Conservation (phyloP, 805 yeast species). For the Starmera amethionina region DNA sequence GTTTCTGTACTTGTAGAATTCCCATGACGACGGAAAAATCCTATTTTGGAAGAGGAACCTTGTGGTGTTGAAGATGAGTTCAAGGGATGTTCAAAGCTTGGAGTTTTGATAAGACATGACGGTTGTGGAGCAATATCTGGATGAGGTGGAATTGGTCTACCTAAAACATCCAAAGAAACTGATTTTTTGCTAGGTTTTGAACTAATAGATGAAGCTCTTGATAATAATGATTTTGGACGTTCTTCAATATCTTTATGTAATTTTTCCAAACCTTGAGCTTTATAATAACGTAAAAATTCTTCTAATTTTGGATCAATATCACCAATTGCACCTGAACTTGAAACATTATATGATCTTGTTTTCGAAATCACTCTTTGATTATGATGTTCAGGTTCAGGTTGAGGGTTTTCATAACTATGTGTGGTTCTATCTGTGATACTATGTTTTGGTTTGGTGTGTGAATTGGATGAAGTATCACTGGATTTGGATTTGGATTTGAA, state of each 20-base stretch:
- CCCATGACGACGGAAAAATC: conserved; percentile 7
- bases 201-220: neutral
- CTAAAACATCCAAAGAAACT: conserved; percentile 25
- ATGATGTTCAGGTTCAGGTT: neutral
- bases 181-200: neutral
- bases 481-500: conserved; percentile 20
- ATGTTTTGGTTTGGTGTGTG: conserved; percentile 7
- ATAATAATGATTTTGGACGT: neutral
- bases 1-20: conserved; percentile 1
- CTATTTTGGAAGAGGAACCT: conserved; percentile 2
- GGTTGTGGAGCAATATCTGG: conserved; percentile 37
- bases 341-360: conserved; percentile 8
- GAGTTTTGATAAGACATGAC: conserved; percentile 30
- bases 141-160: conserved; percentile 42
- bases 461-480: conserved; percentile 5
- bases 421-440: neutral
- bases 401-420: neutral
- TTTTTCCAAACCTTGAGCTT: conserved; percentile 15
- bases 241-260: conserved; percentile 10
- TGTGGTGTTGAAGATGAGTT: conserved; percentile 4
- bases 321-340: conserved; percentile 1
- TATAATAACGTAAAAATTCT: conserved; percentile 33
- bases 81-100: conserved; percentile 3
- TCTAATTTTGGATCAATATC: conserved; percentile 36
- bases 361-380: conserved; percentile 2